Base-by-base conservation (phyloP, 1,284 basidiomycete species). In the Cryptococcus sp. region DNA sequence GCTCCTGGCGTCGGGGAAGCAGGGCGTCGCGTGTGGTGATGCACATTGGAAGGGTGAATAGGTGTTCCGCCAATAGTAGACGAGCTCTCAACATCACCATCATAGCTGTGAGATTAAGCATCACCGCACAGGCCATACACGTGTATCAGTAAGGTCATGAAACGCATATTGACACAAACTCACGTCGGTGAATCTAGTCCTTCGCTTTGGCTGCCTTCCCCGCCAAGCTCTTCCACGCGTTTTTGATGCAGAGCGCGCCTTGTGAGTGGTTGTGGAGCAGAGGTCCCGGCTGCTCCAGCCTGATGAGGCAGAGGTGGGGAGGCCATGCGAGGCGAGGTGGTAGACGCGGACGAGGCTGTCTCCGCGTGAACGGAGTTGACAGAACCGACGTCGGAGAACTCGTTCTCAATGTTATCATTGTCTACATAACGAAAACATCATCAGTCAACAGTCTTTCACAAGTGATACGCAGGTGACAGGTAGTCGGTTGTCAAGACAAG, bases 1-100 rank as follows among this genome's bases (percentile, higher is more conserved):
- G 52, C 40, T 5, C 47, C 54, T 11, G 62, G 79, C 60, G 66
- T 84, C 80, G 27, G 84, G 81, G 60, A 82, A 81, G 55, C 85
- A 73, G 45, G 85, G 83, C 35, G 85, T 84, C 35, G 82, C 78
- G 25, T 83, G 82, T 60, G 76, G 60, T 81, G 74, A 55, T 79
- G 73, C 58, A 80, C 70, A 47, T 35, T 62, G 57, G 64, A 68
- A 68, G 56, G 52, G 62, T 58, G 73, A 66, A 74, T 68, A 63
- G 79, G 69, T 40, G 74, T 74, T 19, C 73, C 71, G 19, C 68
- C 75, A 42, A 77, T 68, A n/a, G 76, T 76, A 0, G 76, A 76
- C 1, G 76, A 73, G 51, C 85, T 88, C 75, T 94, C 91, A 58
- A 94, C 82, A 78, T 94, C 91, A 45, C 91, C 91, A 70, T 94